Evolutionary conservation across 371 early-diverging fungal genomes (phyloP), one percentile per base, ranked within the genome.

Genomic region (Zychaea mexicana): DNA sequence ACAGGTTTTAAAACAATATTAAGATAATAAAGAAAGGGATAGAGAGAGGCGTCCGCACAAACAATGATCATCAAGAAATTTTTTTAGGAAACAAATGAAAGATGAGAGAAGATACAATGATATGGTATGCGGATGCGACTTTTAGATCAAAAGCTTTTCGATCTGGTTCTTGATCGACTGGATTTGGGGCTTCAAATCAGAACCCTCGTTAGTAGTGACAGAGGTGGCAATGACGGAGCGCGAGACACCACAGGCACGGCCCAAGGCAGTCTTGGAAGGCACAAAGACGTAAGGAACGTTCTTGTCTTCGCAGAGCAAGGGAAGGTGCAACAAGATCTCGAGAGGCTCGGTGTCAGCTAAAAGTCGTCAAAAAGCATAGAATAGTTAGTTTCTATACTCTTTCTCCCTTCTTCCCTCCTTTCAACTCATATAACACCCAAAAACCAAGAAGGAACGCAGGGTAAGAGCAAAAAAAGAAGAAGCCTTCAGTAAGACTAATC

Each of bases 301-400:
- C 78, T 99, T 99, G 84, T 99, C 99, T 86, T 99, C 99, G 86
- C 99, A 99, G 65, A 99, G 85, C 19, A 98, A 89, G 47, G 99
- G 98, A 61, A 99, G 80, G 85, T 99, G 97, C 56, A 97, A 88
- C 58, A 98, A 86, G 72, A 99, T 97, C 77, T 98, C 99, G 59
- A 98, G 86, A 33, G 99, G 99, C 81, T 94, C 95, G 61, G 97
- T 90, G 84, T 99, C 99, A 69, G 97, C 98, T 81, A 72, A 28
- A 57, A 49, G 42, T 47, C n/a, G 7, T 55, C 26, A 54, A 19
- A 46, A 55, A 42, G 49, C 2, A 54, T n/a, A n/a, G n/a, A n/a
- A n/a, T n/a, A 24, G 47, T 65, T 21, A 59, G 60, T 45, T 42
- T 42, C 13, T 42, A 42, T 0, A 3, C 3, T 42, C n/a, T 15